Evolutionary conservation across 345 rosid genomes (phyloP).

Genomic region (Pelargonium nanum): DNA sequence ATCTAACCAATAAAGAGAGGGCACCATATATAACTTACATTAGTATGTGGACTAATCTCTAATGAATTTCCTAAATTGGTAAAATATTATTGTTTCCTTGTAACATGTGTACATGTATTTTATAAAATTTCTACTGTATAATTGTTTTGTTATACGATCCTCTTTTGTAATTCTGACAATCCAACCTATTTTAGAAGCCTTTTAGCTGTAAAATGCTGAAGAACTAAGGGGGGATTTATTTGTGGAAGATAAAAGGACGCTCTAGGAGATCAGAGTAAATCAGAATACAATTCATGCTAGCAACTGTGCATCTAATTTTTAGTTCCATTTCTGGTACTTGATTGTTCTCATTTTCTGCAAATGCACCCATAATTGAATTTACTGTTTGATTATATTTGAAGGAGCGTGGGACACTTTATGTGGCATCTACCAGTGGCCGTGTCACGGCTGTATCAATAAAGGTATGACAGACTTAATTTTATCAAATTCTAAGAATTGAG

Average conservation of each 20-base stretch:
- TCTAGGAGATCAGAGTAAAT: too few relatives aligned
- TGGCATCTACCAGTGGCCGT: constrained; percentile 79
- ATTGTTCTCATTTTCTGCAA: not conserved
- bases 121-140: too few relatives aligned
- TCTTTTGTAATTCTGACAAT: too few relatives aligned
- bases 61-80: too few relatives aligned
- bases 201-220: too few relatives aligned
- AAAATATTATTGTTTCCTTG: too few relatives aligned
- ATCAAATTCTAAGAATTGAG: constrained; percentile 5
- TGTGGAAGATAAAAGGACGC: too few relatives aligned
- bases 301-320: not conserved
- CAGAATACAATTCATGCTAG: too few relatives aligned
- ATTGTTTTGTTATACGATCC: too few relatives aligned
- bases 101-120: too few relatives aligned
- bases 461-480: constrained; percentile 26
- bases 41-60: not conserved
- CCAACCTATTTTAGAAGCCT: too few relatives aligned
- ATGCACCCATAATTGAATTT: constrained; percentile 4
- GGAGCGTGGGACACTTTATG: constrained; percentile 44
- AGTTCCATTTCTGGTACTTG: constrained; percentile 3
- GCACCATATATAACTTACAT: not conserved
- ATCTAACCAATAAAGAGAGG: not conserved
- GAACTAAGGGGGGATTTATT: too few relatives aligned
- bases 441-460: constrained; percentile 63
- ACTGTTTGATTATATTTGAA: constrained; percentile 16